Evolutionary conservation across 2,329 filamentous ascomycete genomes (phyloP).

Genomic region (Ophidiomyces ophidiicola): DNA sequence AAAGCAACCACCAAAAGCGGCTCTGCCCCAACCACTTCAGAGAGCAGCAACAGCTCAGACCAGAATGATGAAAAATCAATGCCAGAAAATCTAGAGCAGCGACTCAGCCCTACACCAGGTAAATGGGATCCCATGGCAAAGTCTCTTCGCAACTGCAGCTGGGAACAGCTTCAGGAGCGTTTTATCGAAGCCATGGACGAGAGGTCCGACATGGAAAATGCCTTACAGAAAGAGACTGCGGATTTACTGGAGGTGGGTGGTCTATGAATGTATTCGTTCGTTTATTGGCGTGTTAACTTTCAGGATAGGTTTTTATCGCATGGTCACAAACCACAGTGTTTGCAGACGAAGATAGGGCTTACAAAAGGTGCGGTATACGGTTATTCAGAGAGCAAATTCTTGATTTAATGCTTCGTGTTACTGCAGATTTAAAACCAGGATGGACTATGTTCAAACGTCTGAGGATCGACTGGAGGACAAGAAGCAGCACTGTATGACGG

Average conservation of each 20-base stretch:
- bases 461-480: constrained; percentile 61
- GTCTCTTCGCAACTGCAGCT: constrained; percentile 51
- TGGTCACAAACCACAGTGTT: constrained; percentile 64
- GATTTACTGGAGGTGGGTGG: constrained; percentile 49
- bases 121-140: constrained; percentile 9
- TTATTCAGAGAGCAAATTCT: not conserved
- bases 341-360: constrained; percentile 64
- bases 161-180: constrained; percentile 60
- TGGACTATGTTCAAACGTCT: constrained; percentile 60
- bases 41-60: not conserved
- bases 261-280: not conserved
- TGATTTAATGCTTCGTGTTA: constrained; percentile 1
- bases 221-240: constrained; percentile 55
- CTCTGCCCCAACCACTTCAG: not conserved
- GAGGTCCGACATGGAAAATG: constrained; percentile 51
- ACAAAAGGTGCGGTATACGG: constrained; percentile 50
- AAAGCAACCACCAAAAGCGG: constrained; percentile 4
- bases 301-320: constrained; percentile 56
- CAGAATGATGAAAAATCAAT: not conserved
- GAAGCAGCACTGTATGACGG: constrained; percentile 62
- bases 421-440: constrained; percentile 61
- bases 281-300: not conserved
- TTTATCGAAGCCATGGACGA: constrained; percentile 56
- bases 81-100: not conserved
- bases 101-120: not conserved